Conservation (phyloP, 2,329 filamentous ascomycete species). For the Arthrobotrys pseudoclavata region DNA sequence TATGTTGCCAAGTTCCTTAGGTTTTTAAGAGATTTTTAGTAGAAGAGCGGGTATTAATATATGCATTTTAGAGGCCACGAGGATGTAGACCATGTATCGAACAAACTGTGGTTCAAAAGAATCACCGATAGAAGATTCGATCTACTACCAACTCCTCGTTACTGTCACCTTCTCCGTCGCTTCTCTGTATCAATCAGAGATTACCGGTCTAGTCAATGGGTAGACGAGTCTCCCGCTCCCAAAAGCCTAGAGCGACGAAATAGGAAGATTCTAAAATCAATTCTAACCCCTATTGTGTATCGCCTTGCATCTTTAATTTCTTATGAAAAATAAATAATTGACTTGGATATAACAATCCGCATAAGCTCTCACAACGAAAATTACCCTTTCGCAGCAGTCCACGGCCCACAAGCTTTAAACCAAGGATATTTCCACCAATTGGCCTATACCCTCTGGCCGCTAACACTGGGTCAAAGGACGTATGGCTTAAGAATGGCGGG, state of each 20-base stretch:
- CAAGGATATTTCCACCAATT: not conserved
- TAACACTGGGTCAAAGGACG: not conserved
- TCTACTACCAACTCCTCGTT: not conserved
- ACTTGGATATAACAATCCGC: not conserved
- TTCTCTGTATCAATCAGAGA: conserved; percentile 1
- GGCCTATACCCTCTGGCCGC: not conserved
- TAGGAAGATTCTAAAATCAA: not conserved
- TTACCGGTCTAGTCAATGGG: not conserved
- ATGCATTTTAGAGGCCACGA: not conserved
- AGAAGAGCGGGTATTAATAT: not conserved
- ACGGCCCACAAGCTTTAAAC: not conserved
- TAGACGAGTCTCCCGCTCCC: not conserved
- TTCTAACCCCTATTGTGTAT: not conserved
- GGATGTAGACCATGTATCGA: not conserved
- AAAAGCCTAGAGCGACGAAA: not conserved
- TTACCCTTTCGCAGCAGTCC: not conserved
- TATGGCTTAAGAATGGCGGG: not conserved
- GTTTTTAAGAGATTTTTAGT: no score
- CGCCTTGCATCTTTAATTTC: not conserved
- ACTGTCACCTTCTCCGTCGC: not conserved
- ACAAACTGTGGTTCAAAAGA: not conserved
- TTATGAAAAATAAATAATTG: not conserved
- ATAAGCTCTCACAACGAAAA: not conserved
- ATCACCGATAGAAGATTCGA: not conserved
- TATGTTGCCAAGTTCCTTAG: no score